Percentiles rank a stretch among this genome's conserved stretches.
Evolutionary conservation across 2,329 filamentous ascomycete genomes (phyloP).

Genomic region (Colletotrichum zoysiae): DNA sequence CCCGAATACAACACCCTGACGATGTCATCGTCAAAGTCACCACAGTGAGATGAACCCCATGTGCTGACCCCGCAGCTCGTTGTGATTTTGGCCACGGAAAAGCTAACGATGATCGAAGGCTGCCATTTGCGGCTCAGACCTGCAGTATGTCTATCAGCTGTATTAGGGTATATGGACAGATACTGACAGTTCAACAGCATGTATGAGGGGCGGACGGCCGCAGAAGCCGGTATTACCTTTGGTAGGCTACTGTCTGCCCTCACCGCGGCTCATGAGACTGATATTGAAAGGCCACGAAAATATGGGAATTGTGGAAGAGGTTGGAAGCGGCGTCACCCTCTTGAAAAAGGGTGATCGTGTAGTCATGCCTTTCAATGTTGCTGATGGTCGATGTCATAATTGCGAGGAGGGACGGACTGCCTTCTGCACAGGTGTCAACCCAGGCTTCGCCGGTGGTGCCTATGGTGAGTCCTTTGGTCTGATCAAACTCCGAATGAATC

Average conservation of each 20-base stretch:
- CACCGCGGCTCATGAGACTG: neutral
- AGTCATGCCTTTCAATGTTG: conserved; percentile 75
- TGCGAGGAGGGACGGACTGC: conserved; percentile 74
- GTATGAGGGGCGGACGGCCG: conserved; percentile 75
- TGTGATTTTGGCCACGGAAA: neutral
- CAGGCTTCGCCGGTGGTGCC: conserved; percentile 53
- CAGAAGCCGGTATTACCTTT: conserved; percentile 72
- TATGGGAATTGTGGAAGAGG: conserved; percentile 69
- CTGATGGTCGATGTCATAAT: conserved; percentile 72
- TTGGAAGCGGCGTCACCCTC: conserved; percentile 70
- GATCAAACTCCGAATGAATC: neutral
- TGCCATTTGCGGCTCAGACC: conserved; percentile 67
- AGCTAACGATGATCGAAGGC: conserved; percentile 44
- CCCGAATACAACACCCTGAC: conserved; percentile 72
- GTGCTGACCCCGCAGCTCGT: neutral
- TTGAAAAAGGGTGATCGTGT: conserved; percentile 73
- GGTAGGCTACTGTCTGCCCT: conserved; percentile 48
- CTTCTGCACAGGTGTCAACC: conserved; percentile 70
- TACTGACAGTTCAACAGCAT: conserved; percentile 58
- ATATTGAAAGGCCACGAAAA: conserved; percentile 63
- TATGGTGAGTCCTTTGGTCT: conserved; percentile 44
- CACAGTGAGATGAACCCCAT: conserved; percentile 59
- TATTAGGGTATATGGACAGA: conserved; percentile 31
- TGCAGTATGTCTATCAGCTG: conserved; percentile 52
- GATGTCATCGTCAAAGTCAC: conserved; percentile 75